Evolutionary conservation across 1,284 basidiomycete genomes (phyloP).

Genomic region (Irpex sp.): DNA sequence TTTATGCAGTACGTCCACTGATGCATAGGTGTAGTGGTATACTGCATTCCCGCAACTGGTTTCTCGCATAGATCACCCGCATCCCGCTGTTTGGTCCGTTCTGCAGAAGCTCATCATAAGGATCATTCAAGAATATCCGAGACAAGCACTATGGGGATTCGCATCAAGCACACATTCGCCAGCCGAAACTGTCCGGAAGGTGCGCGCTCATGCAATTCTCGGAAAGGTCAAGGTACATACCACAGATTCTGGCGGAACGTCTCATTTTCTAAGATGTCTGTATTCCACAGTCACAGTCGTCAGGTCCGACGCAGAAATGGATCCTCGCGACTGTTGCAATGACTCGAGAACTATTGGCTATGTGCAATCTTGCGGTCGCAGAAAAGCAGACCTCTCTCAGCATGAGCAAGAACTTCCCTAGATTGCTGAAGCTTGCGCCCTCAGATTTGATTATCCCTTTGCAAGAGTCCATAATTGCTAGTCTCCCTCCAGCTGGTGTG

Average conservation of each 20-base stretch:
- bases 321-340: slow-evolving; percentile 53
- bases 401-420: slow-evolving; percentile 64
- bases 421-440: slow-evolving; percentile 51
- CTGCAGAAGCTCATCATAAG: slow-evolving; percentile 68
- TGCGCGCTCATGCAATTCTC: slow-evolving; percentile 63
- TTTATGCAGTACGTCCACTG: background rate
- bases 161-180: slow-evolving; percentile 86
- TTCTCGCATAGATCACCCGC: slow-evolving; percentile 85
- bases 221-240: slow-evolving; percentile 55
- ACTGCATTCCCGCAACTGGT: slow-evolving; percentile 97
- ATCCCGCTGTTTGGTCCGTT: slow-evolving; percentile 60
- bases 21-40: slow-evolving; percentile 67
- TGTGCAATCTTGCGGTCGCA: slow-evolving; percentile 60
- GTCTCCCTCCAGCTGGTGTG: slow-evolving; percentile 71
- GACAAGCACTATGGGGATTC: slow-evolving; percentile 93
- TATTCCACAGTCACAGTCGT: slow-evolving; percentile 24
- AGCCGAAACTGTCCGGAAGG: slow-evolving; percentile 49
- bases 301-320: slow-evolving; percentile 42
- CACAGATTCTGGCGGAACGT: slow-evolving; percentile 7
- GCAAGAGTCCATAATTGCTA: slow-evolving; percentile 91
- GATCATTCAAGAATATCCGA: slow-evolving; percentile 81
- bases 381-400: slow-evolving; percentile 42
- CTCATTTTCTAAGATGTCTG: background rate
- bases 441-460: slow-evolving; percentile 83
- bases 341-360: slow-evolving; percentile 60